Base-by-base conservation (phyloP, 108 stramenopile genomes). In the Ochromonas danica region DNA sequence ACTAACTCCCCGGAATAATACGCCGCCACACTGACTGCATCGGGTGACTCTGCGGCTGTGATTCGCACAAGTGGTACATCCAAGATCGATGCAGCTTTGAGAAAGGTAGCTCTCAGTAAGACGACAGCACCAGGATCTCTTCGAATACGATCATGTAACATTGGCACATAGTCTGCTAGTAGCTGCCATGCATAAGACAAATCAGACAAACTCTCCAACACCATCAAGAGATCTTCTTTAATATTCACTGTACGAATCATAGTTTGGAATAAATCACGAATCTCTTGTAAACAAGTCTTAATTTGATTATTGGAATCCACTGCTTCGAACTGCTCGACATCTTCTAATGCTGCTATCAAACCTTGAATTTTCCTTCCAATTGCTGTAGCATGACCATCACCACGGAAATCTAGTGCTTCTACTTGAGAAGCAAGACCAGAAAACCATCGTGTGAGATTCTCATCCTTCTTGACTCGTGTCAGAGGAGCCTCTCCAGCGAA, bases 1-100 rank as follows among this genome's bases (percentile, higher is more conserved):
- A 90, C 88, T 60, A 91, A 80, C 71, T 90, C 83, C 1, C 77
- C 77, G 41, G 87, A 87, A 75, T 91, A 91, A 78, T 88, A 87
- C 40, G 62, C 80, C 22, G 88, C 89, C 1, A 90, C 85, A 42
- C 77, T 75, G 17, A 35, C 61, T 40, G 71, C 82, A 33, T 91
- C 87, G 36, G 84, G 82, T 25, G 87, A 88, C 10, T 80, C 85
- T 70, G 78, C 65, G 71, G 88, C 86, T 39, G 72, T 80, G 80
- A 91, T 80, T 2, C 91, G 82, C 27, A 71, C 74, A 51, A 91
- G 78, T 28, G 91, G 89, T 0, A 84, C 81, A 70, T 90, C 89
- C 27, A 91, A 81, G 28, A 89, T 87, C 79, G 80, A 87, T 14
- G 88, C 85, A 0, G 89, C 71, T 71, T 91, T 91, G 71, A 89